Conservation (phyloP, 1,284 basidiomycete species). For the Boletus smithii region DNA sequence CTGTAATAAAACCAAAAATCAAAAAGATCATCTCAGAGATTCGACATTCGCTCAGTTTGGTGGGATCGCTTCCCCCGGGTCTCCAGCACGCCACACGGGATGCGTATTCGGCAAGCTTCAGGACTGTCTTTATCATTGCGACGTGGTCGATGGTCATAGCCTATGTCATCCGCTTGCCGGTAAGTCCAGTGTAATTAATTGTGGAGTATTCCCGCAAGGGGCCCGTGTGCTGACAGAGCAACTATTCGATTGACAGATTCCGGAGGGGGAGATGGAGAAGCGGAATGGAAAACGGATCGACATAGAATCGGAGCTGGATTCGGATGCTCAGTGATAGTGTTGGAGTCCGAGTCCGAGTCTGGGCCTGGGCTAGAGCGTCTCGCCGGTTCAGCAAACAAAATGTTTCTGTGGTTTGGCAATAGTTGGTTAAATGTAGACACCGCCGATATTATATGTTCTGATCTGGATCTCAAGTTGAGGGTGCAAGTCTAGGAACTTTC, state of each 20-base stretch:
- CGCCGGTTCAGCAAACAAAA: too few species aligned
- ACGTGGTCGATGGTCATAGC: constrained; percentile 3
- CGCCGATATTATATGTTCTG: too few species aligned
- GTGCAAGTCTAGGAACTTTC: too few species aligned
- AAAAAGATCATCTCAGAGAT: constrained; percentile 13
- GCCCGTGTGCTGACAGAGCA: background rate
- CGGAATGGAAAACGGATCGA: background rate
- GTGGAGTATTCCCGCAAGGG: background rate
- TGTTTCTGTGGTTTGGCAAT: too few species aligned
- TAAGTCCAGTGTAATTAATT: background rate
- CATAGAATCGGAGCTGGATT: constrained; percentile 4
- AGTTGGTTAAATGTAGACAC: too few species aligned
- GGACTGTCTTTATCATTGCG: constrained; percentile 13
- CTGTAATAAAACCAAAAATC: too few species aligned
- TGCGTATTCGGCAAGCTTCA: constrained; percentile 14
- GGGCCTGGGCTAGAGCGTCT: background rate
- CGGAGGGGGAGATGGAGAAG: constrained; percentile 1
- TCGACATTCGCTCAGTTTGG: constrained; percentile 11
- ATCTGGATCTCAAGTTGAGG: too few species aligned
- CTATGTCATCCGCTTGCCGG: constrained; percentile 10
- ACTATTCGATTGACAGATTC: constrained; percentile 4
- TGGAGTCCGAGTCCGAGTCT: background rate
- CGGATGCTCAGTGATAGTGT: background rate
- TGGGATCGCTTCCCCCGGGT: constrained; percentile 9
- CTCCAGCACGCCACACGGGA: constrained; percentile 13